These are phyloP conservation scores for Dichotomopilus funicola DNA, from an alignment of 2,329 filamentous ascomycete species.

Conservation along the genomic window DNA sequence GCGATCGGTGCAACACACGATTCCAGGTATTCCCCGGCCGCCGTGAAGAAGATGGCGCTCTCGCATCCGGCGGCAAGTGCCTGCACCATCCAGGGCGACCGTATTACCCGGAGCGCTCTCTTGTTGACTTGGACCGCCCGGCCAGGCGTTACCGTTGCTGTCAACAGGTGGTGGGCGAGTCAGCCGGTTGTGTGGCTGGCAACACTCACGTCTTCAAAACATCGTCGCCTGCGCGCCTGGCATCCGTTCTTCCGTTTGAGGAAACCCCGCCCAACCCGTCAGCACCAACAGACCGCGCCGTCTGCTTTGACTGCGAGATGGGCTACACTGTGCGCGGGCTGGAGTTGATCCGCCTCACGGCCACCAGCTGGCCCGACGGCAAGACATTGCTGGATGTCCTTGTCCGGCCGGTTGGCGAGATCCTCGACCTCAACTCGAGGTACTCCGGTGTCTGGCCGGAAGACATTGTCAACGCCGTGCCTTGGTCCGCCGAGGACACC, in stretches of 20 bases:
- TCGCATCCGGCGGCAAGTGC: conserved; percentile 72
- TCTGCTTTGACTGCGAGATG: conserved; percentile 97
- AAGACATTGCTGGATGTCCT: conserved; percentile 73
- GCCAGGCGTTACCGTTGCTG: conserved; percentile 73
- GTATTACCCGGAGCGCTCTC: conserved; percentile 50
- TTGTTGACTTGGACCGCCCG: conserved; percentile 49
- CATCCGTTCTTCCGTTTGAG: conserved; percentile 71
- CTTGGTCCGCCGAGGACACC: conserved; percentile 35
- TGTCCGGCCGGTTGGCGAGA: conserved; percentile 73
- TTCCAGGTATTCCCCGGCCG: conserved; percentile 92
- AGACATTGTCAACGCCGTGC: conserved; percentile 63
- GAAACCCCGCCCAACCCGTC: conserved; percentile 62
- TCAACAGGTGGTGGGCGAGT: conserved; percentile 64
- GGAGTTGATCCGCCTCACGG: conserved; percentile 85
- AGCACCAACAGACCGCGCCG: conserved; percentile 49
- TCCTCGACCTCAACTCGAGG: conserved; percentile 84
- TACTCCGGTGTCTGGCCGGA: conserved; percentile 83
- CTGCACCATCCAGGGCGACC: conserved; percentile 72
- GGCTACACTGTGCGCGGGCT: conserved; percentile 84
- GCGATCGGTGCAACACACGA: conserved; percentile 76
- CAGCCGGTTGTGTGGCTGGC: conserved; percentile 64
- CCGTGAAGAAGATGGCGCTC: conserved; percentile 65
- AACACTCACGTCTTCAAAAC: conserved; percentile 84
- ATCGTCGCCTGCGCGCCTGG: conserved; percentile 67
- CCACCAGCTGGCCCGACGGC: conserved; percentile 77